A percentile compares a stretch with the other conserved stretches of the same genome.
Evolutionary conservation across 768 basidiomycete species (phyloP).

Genomic region (Trametes gibbosa): DNA sequence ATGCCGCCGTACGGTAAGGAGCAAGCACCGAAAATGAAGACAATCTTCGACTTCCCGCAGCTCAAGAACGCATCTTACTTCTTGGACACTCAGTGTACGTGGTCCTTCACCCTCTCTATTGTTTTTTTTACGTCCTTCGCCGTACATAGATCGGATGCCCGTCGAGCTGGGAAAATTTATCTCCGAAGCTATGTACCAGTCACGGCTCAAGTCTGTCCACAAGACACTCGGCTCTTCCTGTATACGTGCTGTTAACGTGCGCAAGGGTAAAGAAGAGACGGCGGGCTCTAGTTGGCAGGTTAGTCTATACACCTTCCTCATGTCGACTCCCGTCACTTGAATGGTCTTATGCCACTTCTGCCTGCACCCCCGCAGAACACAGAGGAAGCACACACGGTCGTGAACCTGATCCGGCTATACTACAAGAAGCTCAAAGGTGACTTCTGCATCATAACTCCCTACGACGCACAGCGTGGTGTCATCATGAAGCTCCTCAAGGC

Average conservation of each 20-base stretch:
- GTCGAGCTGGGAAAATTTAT: constrained; percentile 32
- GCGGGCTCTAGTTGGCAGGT: constrained; percentile 47
- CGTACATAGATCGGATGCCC: constrained; percentile 35
- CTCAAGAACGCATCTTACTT: constrained; percentile 26
- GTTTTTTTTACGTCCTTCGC: not conserved
- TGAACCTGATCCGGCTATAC: constrained; percentile 42
- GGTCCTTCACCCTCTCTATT: not conserved
- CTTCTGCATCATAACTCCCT: constrained; percentile 52
- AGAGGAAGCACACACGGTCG: constrained; percentile 39
- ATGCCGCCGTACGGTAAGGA: constrained; percentile 38
- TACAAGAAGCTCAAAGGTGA: constrained; percentile 31
- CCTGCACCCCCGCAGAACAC: constrained; percentile 34
- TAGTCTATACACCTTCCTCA: not conserved
- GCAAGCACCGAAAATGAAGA: constrained; percentile 26
- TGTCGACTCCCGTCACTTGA: no score
- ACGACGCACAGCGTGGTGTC: constrained; percentile 49
- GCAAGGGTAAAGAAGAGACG: constrained; percentile 36
- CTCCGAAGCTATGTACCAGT: constrained; percentile 31
- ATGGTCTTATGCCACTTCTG: not conserved
- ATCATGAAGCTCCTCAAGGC: constrained; percentile 37
- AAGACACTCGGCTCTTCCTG: constrained; percentile 1
- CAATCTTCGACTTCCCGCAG: constrained; percentile 35
- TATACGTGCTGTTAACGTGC: constrained; percentile 41
- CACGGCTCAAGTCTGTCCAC: constrained; percentile 27
- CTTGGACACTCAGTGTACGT: constrained; percentile 36